Percentiles rank a stretch among this genome's conserved stretches.
Conservation (phyloP, 2,329 filamentous ascomycete genomes). For the Plectosphaerella cucumerina region DNA sequence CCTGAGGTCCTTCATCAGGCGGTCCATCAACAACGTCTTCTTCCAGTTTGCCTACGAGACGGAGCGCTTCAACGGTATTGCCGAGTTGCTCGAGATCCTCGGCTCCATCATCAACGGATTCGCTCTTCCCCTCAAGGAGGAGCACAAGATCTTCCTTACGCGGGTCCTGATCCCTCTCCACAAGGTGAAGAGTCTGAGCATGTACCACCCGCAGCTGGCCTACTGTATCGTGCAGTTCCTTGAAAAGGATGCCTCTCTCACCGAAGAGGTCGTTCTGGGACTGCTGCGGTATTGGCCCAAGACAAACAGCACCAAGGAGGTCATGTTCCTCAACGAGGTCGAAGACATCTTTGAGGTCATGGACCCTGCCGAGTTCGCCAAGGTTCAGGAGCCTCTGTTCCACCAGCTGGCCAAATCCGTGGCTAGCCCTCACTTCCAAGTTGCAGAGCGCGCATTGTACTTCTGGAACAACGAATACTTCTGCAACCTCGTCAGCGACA, state of each 20-base stretch:
- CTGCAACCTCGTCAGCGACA: constrained; percentile 98
- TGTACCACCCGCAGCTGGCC: constrained; percentile 97
- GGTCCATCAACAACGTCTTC: constrained; percentile 99
- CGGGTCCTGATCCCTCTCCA: constrained; percentile 88
- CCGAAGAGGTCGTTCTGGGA: constrained; percentile 96
- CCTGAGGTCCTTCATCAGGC: constrained; percentile 90
- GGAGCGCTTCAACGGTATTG: constrained; percentile 96
- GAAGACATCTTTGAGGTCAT: constrained; percentile 99
- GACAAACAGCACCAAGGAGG: constrained; percentile 98
- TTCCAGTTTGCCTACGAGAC: constrained; percentile 99
- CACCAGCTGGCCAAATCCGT: constrained; percentile 97
- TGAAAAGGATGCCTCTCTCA: constrained; percentile 94
- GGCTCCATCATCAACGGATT: constrained; percentile 99
- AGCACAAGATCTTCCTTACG: constrained; percentile 97
- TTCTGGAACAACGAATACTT: constrained; percentile 99
- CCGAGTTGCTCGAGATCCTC: constrained; percentile 91
- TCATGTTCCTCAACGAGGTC: constrained; percentile 99
- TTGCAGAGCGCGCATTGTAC: constrained; percentile 93
- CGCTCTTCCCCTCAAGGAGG: constrained; percentile 91
- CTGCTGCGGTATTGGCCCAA: constrained; percentile 97
- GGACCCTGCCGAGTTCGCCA: constrained; percentile 97
- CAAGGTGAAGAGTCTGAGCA: constrained; percentile 98
- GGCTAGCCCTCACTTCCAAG: constrained; percentile 97
- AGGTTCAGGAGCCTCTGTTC: constrained; percentile 96
- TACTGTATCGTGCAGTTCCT: constrained; percentile 99